Base-by-base conservation (phyloP, 148 eudicot genomes). In the Diospyros kaki region DNA sequence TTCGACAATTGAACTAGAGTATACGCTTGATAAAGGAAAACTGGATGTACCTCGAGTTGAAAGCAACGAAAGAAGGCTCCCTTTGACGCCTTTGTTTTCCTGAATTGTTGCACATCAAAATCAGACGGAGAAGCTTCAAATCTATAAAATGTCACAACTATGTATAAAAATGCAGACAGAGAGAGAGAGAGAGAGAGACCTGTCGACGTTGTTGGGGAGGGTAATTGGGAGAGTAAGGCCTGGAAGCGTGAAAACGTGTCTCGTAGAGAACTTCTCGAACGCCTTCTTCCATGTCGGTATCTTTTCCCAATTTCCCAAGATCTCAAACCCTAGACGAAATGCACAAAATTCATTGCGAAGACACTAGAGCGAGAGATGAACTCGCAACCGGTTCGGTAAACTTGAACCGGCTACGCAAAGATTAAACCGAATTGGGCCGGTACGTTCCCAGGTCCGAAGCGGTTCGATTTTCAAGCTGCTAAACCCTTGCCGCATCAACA, bases 171-270 rank as follows among this genome's bases (percentile, higher is more conserved):
- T 55, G 11, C 55, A 58, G 10, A 51, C 55, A 58, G 10, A 51
- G 44, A 72, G 51, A 28, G 64, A 68, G 15, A 11, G 45, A 69
- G 68, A 68, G 73, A 53, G 50, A 54, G 9, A 79, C 87, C 81
- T 73, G 83, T n/a, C 65, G 76, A 56, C 79, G 85, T 12, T 28
- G 28, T 28, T 71, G 83, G 73, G 98, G 98, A 66, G 98, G 96
- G 28, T 90, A 93, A 86, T 87, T 89, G 38, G 92, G 80, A 45
- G 84, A 80, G 82, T 83, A 88, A 56, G 85, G 86, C 48, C 84
- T 81, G 43, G 98, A 85, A 80, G 87, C 84, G 77, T 91, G 98
- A 65, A 77, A 77, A 48, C 90, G 87, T 15, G 89, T 89, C 84
- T 93, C 91, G 73, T 79, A 91, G 48, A 93, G 89, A 64, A 87